Percentiles rank a stretch among this genome's conserved stretches.
Conservation (phyloP, 345 rosid species). For the Eucalyptus regnans region DNA sequence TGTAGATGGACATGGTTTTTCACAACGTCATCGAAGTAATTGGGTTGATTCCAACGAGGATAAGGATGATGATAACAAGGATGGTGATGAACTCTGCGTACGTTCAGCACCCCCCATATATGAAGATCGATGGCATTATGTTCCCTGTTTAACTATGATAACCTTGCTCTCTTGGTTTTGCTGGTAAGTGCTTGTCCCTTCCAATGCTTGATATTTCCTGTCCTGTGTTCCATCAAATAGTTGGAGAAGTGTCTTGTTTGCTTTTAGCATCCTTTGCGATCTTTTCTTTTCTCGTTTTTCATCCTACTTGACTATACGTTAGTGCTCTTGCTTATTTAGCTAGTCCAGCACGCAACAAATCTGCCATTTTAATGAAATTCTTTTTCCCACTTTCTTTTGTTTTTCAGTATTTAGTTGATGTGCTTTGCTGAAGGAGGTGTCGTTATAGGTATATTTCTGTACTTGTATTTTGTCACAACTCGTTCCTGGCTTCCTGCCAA, state of each 20-base stretch:
- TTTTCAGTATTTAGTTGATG: neutral
- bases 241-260: neutral
- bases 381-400: neutral
- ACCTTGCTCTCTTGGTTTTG: too few species aligned
- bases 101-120: neutral
- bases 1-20: neutral
- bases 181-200: too few species aligned
- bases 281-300: neutral
- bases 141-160: neutral
- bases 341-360: neutral
- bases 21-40: neutral
- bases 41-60: neutral
- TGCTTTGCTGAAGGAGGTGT: neutral
- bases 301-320: neutral
- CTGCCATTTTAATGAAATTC: neutral
- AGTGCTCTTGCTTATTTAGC: accelerated
- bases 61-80: neutral
- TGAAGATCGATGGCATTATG: slow-evolving; percentile 7
- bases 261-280: neutral
- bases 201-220: too few species aligned
- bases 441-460: accelerated
- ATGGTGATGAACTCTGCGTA: neutral
- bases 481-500: neutral
- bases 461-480: accelerated
- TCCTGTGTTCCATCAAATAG: too few species aligned